Base-by-base conservation (phyloP, 306 rosid genomes). In the Cyamopsis tetragonoloba region DNA sequence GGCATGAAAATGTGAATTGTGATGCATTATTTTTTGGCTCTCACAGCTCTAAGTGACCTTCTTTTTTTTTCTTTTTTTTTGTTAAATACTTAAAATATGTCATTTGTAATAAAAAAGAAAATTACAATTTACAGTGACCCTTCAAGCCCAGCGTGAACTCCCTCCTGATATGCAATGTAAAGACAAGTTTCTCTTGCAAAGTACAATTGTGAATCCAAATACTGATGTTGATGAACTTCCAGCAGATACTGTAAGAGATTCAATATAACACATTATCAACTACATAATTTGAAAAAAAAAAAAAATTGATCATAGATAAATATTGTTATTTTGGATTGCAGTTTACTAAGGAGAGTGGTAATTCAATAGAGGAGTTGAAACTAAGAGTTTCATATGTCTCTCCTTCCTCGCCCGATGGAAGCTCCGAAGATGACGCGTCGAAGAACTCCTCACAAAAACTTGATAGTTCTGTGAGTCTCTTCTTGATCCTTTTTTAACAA, bases 71-170 rank as follows among this genome's bases (percentile, higher is more conserved):
- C 37, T n/a, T n/a, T n/a, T n/a, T n/a, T n/a, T n/a, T n/a, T n/a
- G n/a, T n/a, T n/a, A n/a, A n/a, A n/a, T n/a, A n/a, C n/a, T n/a
- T n/a, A n/a, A n/a, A n/a, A n/a, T n/a, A n/a, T n/a, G n/a, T n/a
- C n/a, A n/a, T n/a, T n/a, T n/a, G n/a, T n/a, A n/a, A n/a, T n/a
- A n/a, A n/a, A n/a, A n/a, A n/a, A n/a, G n/a, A n/a, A n/a, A n/a
- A n/a, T n/a, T n/a, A n/a, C n/a, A n/a, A n/a, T n/a, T n/a, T n/a
- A 44, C 90, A 93, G 99, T 93, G 49, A 93, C 96, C 77, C 99
- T 90, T 59, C 99, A 93, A 81, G 96, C 95, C 18, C 96, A 86
- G 59, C 91, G 62, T 30, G 99, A 89, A 81, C 81, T 81, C 80
- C 98, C 98, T 73, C 80, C 84, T 43, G 91, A 92, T 71, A 75